These are phyloP conservation scores for Emergomyces orientalis DNA, from an alignment of 2,329 filamentous ascomycete species.

Conservation along the genomic window DNA sequence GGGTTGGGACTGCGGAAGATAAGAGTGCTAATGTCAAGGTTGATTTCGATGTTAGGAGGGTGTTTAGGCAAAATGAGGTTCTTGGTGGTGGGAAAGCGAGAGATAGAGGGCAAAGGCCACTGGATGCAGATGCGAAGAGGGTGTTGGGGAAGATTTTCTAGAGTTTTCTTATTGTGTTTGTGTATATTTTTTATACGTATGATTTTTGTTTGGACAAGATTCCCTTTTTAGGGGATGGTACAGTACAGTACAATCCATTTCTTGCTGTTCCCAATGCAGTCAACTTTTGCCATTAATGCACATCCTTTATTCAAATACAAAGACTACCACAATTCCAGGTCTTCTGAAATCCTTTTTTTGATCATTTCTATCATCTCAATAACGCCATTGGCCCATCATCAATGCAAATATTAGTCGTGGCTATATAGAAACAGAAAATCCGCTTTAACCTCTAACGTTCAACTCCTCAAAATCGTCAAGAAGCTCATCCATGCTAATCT, in stretches of 20 bases:
- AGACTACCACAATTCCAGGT: neutral
- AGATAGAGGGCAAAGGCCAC: slow-evolving; percentile 19
- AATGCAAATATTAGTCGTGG: slow-evolving; percentile 6
- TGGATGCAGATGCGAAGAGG: slow-evolving; percentile 32
- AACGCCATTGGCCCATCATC: slow-evolving; percentile 4
- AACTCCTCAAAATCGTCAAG: slow-evolving; percentile 91
- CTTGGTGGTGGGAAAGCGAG: slow-evolving; percentile 13
- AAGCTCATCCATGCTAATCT: slow-evolving; percentile 69
- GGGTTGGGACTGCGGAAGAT: slow-evolving; percentile 12
- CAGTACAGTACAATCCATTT: no score
- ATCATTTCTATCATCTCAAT: neutral
- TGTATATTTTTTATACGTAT: neutral
- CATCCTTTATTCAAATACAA: neutral
- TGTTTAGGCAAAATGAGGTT: slow-evolving; percentile 39
- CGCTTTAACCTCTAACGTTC: slow-evolving; percentile 43
- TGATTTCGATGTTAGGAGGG: slow-evolving; percentile 19
- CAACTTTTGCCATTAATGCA: neutral
- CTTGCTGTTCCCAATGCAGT: no score
- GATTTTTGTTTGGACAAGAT: neutral
- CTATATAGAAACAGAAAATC: neutral
- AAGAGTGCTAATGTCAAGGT: slow-evolving; percentile 18
- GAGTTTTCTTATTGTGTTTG: neutral
- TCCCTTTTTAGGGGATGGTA: neutral
- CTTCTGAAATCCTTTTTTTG: neutral
- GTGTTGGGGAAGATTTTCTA: slow-evolving; percentile 41